Base-by-base conservation (phyloP, 805 yeast species). In the Candida sonorensis region DNA sequence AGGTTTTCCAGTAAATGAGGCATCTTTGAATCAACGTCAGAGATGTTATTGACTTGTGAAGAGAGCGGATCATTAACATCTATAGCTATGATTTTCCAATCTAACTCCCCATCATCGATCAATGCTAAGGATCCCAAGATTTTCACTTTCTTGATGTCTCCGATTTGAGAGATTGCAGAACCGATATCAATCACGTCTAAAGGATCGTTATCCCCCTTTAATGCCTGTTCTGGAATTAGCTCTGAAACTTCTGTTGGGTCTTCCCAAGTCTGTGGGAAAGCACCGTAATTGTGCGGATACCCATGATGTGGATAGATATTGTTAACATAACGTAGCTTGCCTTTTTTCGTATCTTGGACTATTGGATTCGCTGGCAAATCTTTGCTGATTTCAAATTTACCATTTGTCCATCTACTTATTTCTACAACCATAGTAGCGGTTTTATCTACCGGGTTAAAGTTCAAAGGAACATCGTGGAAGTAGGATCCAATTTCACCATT, bases 221-320 rank as follows among this genome's bases (percentile, higher is more conserved):
- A 57, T 4, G 57, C 58, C 6, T 50, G 49, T 16, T 45, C 42
- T 37, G 72, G 63, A 38, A 56, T 68, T 19, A 60, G 35, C 46
- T 61, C 46, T 31, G 57, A 66, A 34, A 44, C 50, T 32, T 63
- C 64, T 37, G 79, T 73, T n/a, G 94, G 94, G 53, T 92, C 94
- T 61, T 90, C 98, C 97, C 97, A 90, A 4, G 97, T 90, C 64
- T 84, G 94, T 12, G 94, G 88, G 46, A 84, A 66, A 3, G 94
- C 90, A 27, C 95, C 94, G 53, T 85, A 85, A 60, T 85, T 85
- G 57, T 80, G 88, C 35, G 85, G 79, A 56, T 83, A 84, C 1
- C 95, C 95, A 45, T 80, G 80, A 55, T 70, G 77, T 7, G 95
- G 95, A 63, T 79, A 85, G 15, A 83, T 62, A 60, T 85, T 85